Evolutionary conservation across 495 filamentous ascomycete species (phyloP), one percentile per base, ranked within the genome.

Genomic region (Penicillium daleae): DNA sequence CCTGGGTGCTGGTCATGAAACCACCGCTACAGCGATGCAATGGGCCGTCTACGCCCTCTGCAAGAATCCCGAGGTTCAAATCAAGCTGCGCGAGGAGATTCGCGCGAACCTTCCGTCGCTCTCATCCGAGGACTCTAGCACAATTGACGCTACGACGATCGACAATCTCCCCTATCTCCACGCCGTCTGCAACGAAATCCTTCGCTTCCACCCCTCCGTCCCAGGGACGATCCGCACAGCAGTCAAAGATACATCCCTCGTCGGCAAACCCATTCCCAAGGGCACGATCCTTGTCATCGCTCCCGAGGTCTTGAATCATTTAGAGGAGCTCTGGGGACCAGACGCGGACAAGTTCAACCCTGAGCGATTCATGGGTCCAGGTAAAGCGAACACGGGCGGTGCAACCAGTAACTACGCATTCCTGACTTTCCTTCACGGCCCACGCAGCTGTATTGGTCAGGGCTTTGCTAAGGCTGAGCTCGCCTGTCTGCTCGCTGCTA

Each of bases 1-100:
- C 79, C 86, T 97, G 3, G 90, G 89, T 0, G 93, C 94, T 0
- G 94, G 94, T 19, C 94, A 97, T 71, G 94, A 96, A 78, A 90
- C 87, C 8, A 89, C 87, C 8, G 79, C 87, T 2, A 76, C 83
- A 6, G 80, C 86, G 12, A 73, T 89, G 63, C 80, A 80, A 52
- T 90, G 87, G 87, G 80, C 84, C 7, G 65, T 85, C 19, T 87
- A 87, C 60, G 74, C 82, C 0, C 73, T 89, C 24, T 86, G 81
- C 77, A 80, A 84, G 59, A 76, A 89, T 65, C 85, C 82, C 0
- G 76, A 82, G 6, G 71, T 84, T 1, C 87, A 90, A 63, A 69
- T 67, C 40, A 80, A 81, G 21, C 80, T 90, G 0, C 87, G 87
- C 27, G 76, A 84, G 31, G 87, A 89, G 66, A 68, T 89, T 49